Conservation (phyloP, 2,329 filamentous ascomycete genomes). For the Aspergillus viridinutans region DNA sequence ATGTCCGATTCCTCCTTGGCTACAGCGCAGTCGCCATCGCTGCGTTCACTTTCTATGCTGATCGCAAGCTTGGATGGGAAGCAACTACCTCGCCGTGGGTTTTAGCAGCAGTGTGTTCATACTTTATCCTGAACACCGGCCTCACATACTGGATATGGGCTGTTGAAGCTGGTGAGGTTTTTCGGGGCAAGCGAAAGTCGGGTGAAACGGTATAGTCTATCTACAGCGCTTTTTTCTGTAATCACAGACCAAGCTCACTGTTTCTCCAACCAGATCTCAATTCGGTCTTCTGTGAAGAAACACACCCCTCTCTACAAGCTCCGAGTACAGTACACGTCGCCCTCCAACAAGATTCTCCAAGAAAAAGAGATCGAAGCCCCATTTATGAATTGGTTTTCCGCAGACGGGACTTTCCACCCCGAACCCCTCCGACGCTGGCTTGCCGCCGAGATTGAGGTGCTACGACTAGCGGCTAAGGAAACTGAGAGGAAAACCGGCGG, state of each 20-base stretch:
- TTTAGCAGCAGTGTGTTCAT: conserved; percentile 70
- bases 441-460: conserved; percentile 52
- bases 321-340: conserved; percentile 50
- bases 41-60: conserved; percentile 80
- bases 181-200: conserved; percentile 68
- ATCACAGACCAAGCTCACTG: conserved; percentile 1
- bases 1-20: conserved; percentile 77
- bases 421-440: conserved; percentile 62
- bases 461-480: conserved; percentile 47
- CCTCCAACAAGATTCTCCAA: conserved; percentile 37
- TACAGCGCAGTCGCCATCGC: conserved; percentile 77
- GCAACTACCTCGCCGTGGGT: conserved; percentile 73
- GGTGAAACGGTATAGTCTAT: conserved; percentile 54
- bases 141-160: conserved; percentile 81
- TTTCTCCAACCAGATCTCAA: conserved; percentile 56
- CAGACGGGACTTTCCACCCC: conserved; percentile 55
- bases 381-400: conserved; percentile 59
- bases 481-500: conserved; percentile 29
- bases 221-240: neutral
- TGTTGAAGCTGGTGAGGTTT: conserved; percentile 78
- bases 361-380: conserved; percentile 51
- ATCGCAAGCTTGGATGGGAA: conserved; percentile 89
- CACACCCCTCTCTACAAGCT: conserved; percentile 77
- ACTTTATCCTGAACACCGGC: conserved; percentile 71
- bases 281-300: conserved; percentile 71